phyloP scores from a whole-genome alignment of 1,139 yeast genomes.

The Casaregolazyma suthepensis region DNA sequence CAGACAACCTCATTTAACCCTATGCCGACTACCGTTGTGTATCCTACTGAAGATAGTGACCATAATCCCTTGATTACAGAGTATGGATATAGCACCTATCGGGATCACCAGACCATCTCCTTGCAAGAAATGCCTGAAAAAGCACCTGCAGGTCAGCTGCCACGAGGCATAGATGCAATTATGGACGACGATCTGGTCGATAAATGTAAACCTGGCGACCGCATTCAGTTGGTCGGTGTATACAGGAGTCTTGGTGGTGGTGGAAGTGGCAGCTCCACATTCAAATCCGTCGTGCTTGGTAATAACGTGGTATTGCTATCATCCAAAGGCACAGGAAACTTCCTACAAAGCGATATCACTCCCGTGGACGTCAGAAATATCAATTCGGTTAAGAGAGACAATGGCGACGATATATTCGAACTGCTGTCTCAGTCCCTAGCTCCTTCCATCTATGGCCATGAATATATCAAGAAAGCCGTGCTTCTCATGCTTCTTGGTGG shows the following conservation, averaged over 20 bases:
- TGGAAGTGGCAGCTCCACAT: constrained; percentile 46
- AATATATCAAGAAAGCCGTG: constrained; percentile 84
- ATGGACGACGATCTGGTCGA: constrained; percentile 95
- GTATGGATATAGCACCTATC: constrained; percentile 86
- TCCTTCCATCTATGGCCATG: constrained; percentile 93
- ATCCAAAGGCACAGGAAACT: constrained; percentile 75
- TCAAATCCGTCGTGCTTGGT: constrained; percentile 75
- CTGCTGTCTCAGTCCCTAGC: constrained; percentile 81
- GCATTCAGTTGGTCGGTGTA: constrained; percentile 91
- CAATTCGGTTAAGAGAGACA: constrained; percentile 62
- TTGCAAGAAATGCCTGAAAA: constrained; percentile 98
- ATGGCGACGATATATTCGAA: constrained; percentile 58
- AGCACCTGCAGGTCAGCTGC: constrained; percentile 97
- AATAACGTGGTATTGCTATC: constrained; percentile 86
- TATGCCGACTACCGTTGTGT: constrained; percentile 74
- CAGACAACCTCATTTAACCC: constrained; percentile 90
- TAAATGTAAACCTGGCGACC: constrained; percentile 89
- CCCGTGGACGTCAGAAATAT: constrained; percentile 84
- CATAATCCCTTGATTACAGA: constrained; percentile 87
- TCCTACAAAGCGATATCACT: constrained; percentile 67
- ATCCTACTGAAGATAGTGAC: constrained; percentile 89
- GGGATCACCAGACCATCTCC: constrained; percentile 90
- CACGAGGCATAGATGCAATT: constrained; percentile 84
- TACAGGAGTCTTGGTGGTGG: constrained; percentile 90
- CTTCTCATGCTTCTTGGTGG: constrained; percentile 90